Base-by-base conservation (phyloP, 2,329 filamentous ascomycete genomes). In the Xylaria hypoxylon region DNA sequence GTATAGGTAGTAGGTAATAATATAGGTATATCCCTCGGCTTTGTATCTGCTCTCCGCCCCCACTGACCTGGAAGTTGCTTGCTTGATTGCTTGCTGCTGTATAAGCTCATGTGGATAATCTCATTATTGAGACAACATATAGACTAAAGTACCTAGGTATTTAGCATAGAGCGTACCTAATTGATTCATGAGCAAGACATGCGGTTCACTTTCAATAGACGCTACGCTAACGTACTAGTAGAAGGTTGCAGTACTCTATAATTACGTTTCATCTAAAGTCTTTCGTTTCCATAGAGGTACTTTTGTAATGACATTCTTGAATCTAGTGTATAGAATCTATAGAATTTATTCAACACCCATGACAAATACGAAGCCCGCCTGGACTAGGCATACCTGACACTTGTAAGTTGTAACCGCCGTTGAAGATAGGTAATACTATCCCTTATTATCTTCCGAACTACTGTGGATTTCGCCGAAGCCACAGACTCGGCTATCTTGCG, bases 401-500 rank as follows among this genome's bases (percentile, higher is more conserved):
- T n/a, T n/a, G n/a, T n/a, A n/a, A n/a, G n/a, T 19, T 15, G 33
- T 47, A 44, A 50, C 40, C 26, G 17, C 51, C 24, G 42, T 53
- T n/a, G 15, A 52, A 47, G 35, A 35, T 22, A 38, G 47, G n/a
- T 17, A 52, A 45, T 35, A 11, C 31, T 56, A 38, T 13, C 15
- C 35, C 35, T 26, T n/a, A 35, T 47, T 45, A 22, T 38, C 26
- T 31, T 40, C 40, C 53, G 28, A 22, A 22, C 35, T 56, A 22
- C 33, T 26, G 11, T 33, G 31, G 5, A 51, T 57, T 45, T 50
- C 22, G 58, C 63, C 58, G 52, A 62, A 65, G 51, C 48, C 40
- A 59, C 22, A n/a, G 40, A 38, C 35, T 40, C 22, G 48, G 28
- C 40, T 31, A 45, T 59, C 61, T 59, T 40, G 42, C 50, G 24